Evolutionary conservation across 2,329 filamentous ascomycete species (phyloP).

Genomic region (Ascochyta lentis): DNA sequence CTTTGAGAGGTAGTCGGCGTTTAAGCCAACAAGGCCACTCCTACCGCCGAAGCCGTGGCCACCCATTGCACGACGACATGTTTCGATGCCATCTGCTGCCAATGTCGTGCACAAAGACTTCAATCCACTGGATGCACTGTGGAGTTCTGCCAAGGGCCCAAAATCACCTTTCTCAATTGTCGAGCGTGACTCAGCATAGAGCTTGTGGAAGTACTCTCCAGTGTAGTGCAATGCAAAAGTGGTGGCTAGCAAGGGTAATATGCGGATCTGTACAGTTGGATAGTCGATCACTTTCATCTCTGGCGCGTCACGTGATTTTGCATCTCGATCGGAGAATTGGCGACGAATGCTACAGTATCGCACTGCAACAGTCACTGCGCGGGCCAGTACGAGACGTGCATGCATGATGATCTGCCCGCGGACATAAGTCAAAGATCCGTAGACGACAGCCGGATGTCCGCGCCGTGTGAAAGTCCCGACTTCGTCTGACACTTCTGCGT

Average conservation of each 20-base stretch:
- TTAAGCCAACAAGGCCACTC: constrained; percentile 60
- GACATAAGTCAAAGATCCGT: constrained; percentile 59
- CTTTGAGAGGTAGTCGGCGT: constrained; percentile 60
- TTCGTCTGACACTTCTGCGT: constrained; percentile 56
- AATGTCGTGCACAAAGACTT: constrained; percentile 62
- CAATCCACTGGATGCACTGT: constrained; percentile 61
- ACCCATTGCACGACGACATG: constrained; percentile 60
- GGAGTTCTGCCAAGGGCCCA: constrained; percentile 57
- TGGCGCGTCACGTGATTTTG: constrained; percentile 46
- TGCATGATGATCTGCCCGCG: constrained; percentile 58
- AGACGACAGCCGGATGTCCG: constrained; percentile 58
- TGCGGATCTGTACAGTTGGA: constrained; percentile 61
- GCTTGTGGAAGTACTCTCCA: constrained; percentile 58
- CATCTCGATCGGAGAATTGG: constrained; percentile 60
- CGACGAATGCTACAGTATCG: constrained; percentile 58
- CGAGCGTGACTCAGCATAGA: constrained; percentile 55
- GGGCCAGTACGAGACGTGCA: constrained; percentile 59
- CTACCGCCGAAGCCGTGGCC: constrained; percentile 62
- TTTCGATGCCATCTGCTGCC: constrained; percentile 62
- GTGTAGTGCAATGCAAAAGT: constrained; percentile 59
- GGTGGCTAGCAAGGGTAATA: constrained; percentile 61
- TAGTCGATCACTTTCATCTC: constrained; percentile 58
- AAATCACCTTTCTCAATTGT: constrained; percentile 60
- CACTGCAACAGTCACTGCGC: constrained; percentile 61
- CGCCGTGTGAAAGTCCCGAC: constrained; percentile 55